A percentile compares a stretch with the other conserved stretches of the same genome.
Evolutionary conservation across 2,329 filamentous ascomycete genomes (phyloP).

Genomic region (Nothopassalora personata): DNA sequence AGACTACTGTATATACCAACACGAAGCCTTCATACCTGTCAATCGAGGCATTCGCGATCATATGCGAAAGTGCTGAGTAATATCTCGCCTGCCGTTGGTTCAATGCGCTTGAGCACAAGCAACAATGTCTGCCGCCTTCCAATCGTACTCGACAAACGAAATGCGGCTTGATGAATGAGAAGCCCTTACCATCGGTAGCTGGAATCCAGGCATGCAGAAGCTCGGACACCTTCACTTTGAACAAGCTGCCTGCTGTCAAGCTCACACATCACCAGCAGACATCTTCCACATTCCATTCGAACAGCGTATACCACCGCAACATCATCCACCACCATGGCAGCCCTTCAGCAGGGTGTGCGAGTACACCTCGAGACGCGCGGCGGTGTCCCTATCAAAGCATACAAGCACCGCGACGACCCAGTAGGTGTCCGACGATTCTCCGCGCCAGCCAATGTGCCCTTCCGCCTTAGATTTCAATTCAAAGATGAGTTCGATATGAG

Average conservation of each 20-base stretch:
- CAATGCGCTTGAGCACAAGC: not conserved
- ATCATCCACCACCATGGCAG: not conserved
- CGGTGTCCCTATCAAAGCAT: no score
- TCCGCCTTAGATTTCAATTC: not conserved
- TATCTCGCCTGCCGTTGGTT: not conserved
- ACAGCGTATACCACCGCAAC: not conserved
- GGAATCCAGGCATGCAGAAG: not conserved
- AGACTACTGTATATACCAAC: constrained; percentile 3
- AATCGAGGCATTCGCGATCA: not conserved
- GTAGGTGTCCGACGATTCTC: not conserved
- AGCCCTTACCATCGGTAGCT: not conserved
- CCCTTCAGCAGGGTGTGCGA: no score
- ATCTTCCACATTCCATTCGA: no score
- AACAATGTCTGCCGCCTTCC: not conserved
- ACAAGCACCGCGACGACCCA: no score
- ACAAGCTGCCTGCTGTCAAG: not conserved
- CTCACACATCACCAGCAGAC: no score
- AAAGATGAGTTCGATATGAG: not conserved
- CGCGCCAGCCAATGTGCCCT: not conserved
- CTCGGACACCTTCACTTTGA: not conserved
- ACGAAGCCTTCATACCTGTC: not conserved
- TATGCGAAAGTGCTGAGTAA: not conserved
- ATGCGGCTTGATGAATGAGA: not conserved
- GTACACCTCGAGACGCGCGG: no score
- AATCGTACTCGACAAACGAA: not conserved